Conservation (phyloP, 169 alveolate genomes). For the Plasmodium blacklocki region DNA sequence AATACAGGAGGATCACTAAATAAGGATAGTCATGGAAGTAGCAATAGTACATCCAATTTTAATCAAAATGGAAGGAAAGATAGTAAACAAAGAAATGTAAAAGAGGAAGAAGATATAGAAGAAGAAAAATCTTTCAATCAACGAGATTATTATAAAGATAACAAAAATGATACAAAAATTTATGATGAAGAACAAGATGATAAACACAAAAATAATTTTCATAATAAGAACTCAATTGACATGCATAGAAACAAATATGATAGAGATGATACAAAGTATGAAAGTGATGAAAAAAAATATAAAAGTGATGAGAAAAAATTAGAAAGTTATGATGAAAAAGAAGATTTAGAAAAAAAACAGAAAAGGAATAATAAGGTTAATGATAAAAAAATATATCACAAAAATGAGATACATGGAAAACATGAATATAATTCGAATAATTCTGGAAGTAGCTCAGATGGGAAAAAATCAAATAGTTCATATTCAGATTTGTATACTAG, state of each 20-base stretch:
- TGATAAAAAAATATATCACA: slow-evolving; percentile 10
- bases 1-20: too few relatives aligned
- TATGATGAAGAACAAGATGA: neutral
- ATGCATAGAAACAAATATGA: neutral
- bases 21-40: neutral
- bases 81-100: neutral
- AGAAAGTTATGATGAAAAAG: neutral
- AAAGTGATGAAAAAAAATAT: neutral
- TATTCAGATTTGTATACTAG: slow-evolving; percentile 15
- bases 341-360: slow-evolving; percentile 10
- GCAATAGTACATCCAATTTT: neutral
- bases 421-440: neutral
- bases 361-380: slow-evolving; percentile 21
- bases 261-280: slow-evolving; percentile 1
- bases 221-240: neutral
- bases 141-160: neutral
- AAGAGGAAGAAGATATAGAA: neutral
- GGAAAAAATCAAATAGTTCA: slow-evolving; percentile 7
- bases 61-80: neutral
- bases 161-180: slow-evolving; percentile 2
- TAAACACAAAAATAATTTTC: neutral
- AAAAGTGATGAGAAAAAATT: neutral
- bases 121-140: neutral
- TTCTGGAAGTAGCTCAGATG: slow-evolving; percentile 8
- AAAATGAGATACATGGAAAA: slow-evolving; percentile 8